Base-by-base conservation (phyloP, 23 red algal species). In the Agarophyton chilense region DNA sequence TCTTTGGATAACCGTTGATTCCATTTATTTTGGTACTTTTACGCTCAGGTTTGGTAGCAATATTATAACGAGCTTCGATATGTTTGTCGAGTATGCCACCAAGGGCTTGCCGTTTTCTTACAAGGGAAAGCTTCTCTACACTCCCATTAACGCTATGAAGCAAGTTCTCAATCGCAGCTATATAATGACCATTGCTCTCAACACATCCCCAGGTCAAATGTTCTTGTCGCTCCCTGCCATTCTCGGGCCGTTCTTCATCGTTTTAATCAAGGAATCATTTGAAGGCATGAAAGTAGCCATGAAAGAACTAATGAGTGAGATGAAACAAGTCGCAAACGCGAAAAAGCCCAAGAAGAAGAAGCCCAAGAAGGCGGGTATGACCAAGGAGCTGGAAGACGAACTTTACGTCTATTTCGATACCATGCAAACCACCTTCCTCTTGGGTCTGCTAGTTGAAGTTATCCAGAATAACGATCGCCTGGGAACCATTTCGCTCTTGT, bases 171-270 rank as follows among this genome's bases (percentile, higher is more conserved):
- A 68, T 52, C 73, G 87, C 73, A 52, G 33, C 12, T 91, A 58
- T 33, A 52, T 79, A 25, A 72, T 74, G 0, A 72, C 73, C 1
- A 22, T 91, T 1, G 62, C 76, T 5, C 44, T 71, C 25, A 74
- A 93, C 49, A 86, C 90, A 17, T 85, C 79, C n/a, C 90, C 90
- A 13, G 90, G 90, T 14, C 90, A 93, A 58, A 93, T 93, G 79
- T 93, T 93, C 53, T 35, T 93, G 38, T 77, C 58, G 18, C 80
- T 93, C n/a, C 90, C 90, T 0, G 79, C 81, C 67, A 77, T 93
- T 71, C 79, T 93, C 36, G 90, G 90, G 19, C 90, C 90, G 13
- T 51, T 93, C 61, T 84, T 93, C 46, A 85, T 93, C 24, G 72
- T 93, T 10, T 49, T 93, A 19, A 60, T 86, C 28, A 38, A 80